These are phyloP conservation scores for Colletotrichum sp. DNA, from an alignment of 2,329 filamentous ascomycete genomes.

Conservation along the genomic window DNA sequence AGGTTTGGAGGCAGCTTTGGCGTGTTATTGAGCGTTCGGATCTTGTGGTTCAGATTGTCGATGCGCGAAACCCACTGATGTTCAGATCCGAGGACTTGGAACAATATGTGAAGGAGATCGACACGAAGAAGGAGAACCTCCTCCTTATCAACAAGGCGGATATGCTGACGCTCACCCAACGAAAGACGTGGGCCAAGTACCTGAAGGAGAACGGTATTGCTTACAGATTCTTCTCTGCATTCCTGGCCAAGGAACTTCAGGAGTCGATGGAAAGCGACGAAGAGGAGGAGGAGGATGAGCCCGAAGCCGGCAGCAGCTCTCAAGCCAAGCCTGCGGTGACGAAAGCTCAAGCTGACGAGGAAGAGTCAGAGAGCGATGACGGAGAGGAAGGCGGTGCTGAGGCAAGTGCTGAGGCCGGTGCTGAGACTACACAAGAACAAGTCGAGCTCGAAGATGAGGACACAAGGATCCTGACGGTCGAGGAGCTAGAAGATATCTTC, in stretches of 20 bases:
- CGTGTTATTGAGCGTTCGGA: conserved; percentile 97
- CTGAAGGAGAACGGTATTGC: conserved; percentile 81
- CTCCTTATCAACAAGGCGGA: conserved; percentile 98
- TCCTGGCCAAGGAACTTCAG: conserved; percentile 86
- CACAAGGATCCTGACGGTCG: conserved; percentile 86
- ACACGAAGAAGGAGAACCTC: conserved; percentile 86
- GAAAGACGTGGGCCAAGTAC: conserved; percentile 84
- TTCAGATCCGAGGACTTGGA: conserved; percentile 96
- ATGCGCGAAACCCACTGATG: conserved; percentile 91
- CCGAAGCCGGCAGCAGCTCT: conserved; percentile 28
- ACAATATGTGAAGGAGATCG: conserved; percentile 91
- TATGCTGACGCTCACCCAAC: conserved; percentile 92
- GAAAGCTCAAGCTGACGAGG: conserved; percentile 48
- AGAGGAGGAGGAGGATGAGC: neutral
- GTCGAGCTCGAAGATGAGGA: conserved; percentile 56
- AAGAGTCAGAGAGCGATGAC: conserved; percentile 23
- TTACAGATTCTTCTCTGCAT: conserved; percentile 96
- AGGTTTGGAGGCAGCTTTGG: conserved; percentile 98
- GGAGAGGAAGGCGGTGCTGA: conserved; percentile 40
- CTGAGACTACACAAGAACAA: conserved; percentile 33
- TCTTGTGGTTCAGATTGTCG: conserved; percentile 96
- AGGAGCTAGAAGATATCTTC: conserved; percentile 91
- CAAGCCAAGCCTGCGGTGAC: neutral
- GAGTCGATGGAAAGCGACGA: conserved; percentile 66
- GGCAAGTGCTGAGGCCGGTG: conserved; percentile 31